Conservation (phyloP, 345 rosid species). For the Corchorus capsularis region DNA sequence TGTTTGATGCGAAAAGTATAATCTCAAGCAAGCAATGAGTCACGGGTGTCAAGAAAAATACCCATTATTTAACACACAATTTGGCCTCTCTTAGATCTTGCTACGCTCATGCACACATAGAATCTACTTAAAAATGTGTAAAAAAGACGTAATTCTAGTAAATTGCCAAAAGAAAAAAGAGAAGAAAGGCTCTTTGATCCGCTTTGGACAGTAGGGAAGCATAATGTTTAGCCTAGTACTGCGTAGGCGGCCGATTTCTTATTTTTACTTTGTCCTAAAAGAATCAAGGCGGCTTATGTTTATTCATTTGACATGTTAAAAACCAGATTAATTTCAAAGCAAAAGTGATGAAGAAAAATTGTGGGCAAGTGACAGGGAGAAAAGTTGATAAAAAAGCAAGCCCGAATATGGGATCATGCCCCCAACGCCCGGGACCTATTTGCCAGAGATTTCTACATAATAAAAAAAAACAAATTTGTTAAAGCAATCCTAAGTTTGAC, state of each 20-base stretch:
- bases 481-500: slow-evolving; percentile 39
- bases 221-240: slow-evolving; percentile 5
- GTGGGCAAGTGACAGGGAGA: neutral
- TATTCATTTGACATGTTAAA: neutral
- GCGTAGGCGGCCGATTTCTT: slow-evolving; percentile 13
- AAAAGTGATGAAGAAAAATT: neutral
- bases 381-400: slow-evolving; percentile 15
- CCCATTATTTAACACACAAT: neutral
- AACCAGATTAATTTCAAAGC: slow-evolving; percentile 2
- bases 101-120: slow-evolving; percentile 8
- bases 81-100: neutral
- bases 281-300: slow-evolving; percentile 1
- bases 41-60: neutral
- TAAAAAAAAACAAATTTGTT: slow-evolving; percentile 21
- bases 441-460: slow-evolving; percentile 28
- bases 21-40: neutral
- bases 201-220: slow-evolving; percentile 20
- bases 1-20: neutral
- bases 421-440: slow-evolving; percentile 6
- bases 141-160: slow-evolving; percentile 3
- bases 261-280: slow-evolving; percentile 3
- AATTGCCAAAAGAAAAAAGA: neutral
- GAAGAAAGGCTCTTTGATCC: neutral
- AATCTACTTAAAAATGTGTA: slow-evolving; percentile 17
- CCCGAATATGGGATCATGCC: slow-evolving; percentile 43